Evolutionary conservation across 148 eudicot genomes (phyloP).

Genomic region (Camellia granthamiana): DNA sequence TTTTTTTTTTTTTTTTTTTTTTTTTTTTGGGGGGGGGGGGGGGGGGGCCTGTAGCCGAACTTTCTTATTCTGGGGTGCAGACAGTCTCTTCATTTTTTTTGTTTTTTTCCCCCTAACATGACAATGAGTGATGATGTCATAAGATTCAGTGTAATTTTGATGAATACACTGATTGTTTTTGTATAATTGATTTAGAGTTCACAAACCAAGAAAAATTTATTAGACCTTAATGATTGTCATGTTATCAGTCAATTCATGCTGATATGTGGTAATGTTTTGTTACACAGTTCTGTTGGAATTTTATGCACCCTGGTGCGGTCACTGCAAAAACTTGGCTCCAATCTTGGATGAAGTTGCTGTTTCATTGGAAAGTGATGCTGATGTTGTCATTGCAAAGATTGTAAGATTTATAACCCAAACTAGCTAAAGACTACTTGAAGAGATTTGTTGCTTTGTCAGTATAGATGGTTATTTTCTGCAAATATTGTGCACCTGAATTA

Average conservation of each 20-base stretch:
- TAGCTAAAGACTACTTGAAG: neutral
- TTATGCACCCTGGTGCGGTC: constrained; percentile 85
- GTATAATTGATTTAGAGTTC: neutral
- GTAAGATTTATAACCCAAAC: constrained; percentile 34
- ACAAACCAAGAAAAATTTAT: no score
- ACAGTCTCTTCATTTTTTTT: neutral
- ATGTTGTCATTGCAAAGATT: constrained; percentile 64
- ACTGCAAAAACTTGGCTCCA: constrained; percentile 72
- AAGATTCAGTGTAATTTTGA: neutral
- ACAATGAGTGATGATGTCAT: no score
- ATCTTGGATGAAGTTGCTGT: constrained; percentile 70
- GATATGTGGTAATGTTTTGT: constrained; percentile 8
- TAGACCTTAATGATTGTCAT: no score
- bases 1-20: no score
- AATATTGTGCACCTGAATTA: neutral
- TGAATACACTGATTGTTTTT: neutral
- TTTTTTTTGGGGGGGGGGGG: no score
- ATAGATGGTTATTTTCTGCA: neutral
- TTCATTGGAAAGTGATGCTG: constrained; percentile 43
- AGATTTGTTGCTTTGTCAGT: neutral
- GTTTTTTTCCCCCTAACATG: neutral
- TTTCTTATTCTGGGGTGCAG: neutral
- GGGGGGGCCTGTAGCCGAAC: no score
- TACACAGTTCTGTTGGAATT: constrained; percentile 58
- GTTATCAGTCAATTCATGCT: neutral